A percentile compares a stretch with the other conserved stretches of the same genome.
phyloP scores from a whole-genome alignment of 176 grass and related monocot genomes.

The Stipa capillata region DNA sequence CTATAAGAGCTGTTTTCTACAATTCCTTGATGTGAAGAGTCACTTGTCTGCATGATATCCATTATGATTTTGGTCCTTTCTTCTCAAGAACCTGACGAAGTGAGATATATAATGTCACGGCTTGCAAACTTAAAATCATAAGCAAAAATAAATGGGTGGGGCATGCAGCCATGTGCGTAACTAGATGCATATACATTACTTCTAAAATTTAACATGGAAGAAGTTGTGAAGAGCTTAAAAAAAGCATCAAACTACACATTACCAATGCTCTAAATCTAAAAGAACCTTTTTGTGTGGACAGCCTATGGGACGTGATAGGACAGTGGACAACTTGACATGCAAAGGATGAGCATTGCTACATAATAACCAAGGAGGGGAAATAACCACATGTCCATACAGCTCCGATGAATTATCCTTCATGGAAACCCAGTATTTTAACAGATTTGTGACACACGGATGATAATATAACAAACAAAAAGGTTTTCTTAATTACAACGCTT shows the following conservation, averaged over 20 bases:
- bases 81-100: conserved; percentile 19
- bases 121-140: conserved; percentile 8
- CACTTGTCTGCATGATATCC: conserved; percentile 37
- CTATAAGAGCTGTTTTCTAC: conserved; percentile 64
- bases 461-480: neutral
- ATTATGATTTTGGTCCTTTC: conserved; percentile 14
- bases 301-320: neutral
- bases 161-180: neutral
- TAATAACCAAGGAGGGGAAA: neutral
- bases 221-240: neutral
- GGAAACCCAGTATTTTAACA: neutral
- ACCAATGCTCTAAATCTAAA: neutral
- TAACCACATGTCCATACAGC: neutral
- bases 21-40: conserved; percentile 45
- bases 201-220: neutral
- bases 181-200: neutral
- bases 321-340: neutral
- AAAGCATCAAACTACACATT: neutral
- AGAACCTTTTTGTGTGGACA: neutral
- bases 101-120: neutral
- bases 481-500: neutral
- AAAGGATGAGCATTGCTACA: neutral
- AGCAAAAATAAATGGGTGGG: neutral
- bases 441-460: neutral
- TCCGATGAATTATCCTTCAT: neutral